phyloP scores from a whole-genome alignment of 2,329 filamentous ascomycete genomes.

The Fusarium bulbicola region DNA sequence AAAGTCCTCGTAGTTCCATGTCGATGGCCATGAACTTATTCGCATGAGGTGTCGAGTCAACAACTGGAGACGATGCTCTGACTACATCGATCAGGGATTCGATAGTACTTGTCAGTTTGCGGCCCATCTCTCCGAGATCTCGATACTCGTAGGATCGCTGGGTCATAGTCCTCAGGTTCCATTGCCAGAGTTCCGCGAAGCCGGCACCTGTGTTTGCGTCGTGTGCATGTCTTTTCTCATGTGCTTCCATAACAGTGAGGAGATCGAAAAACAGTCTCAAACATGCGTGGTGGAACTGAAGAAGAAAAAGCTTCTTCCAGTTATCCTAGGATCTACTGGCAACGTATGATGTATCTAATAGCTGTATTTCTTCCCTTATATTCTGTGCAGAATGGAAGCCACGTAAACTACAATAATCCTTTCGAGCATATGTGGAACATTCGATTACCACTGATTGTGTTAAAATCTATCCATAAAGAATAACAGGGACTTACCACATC shows the following conservation, averaged over 20 bases:
- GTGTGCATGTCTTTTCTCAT: rapidly evolving
- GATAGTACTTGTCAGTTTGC: rapidly evolving
- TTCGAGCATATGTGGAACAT: background rate
- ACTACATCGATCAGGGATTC: background rate
- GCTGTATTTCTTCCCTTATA: too few relatives aligned
- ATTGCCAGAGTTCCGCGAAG: background rate
- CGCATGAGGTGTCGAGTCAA: rapidly evolving
- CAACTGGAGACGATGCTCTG: background rate
- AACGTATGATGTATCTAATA: background rate
- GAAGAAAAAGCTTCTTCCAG: background rate
- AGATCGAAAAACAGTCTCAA: background rate
- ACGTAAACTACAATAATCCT: too few relatives aligned
- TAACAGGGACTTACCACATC: background rate
- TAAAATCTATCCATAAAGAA: rapidly evolving
- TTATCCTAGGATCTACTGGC: background rate
- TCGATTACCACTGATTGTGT: background rate
- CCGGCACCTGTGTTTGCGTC: rapidly evolving
- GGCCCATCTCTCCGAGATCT: background rate
- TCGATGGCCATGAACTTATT: background rate
- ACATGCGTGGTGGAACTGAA: background rate
- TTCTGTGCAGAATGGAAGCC: too few relatives aligned
- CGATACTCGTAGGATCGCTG: rapidly evolving
- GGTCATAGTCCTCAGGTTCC: background rate
- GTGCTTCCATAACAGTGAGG: rapidly evolving
- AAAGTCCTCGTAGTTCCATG: background rate